Conservation (phyloP, 2,329 filamentous ascomycete genomes). For the Diatrype stigma region DNA sequence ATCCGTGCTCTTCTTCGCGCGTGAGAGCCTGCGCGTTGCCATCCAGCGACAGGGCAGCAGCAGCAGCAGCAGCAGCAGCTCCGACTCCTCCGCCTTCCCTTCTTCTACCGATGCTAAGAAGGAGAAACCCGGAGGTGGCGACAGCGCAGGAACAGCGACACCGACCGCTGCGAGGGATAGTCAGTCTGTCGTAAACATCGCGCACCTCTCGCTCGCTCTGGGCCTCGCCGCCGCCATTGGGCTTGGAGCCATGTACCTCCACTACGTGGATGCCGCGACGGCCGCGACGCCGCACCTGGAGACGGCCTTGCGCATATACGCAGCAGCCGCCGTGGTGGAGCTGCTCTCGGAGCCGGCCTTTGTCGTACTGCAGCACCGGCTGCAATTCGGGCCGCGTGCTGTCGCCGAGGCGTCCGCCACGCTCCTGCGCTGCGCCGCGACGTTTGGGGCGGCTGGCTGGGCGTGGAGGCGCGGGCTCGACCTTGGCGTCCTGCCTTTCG, state of each 20-base stretch:
- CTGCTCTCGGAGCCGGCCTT: conserved; percentile 85
- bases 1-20: conserved; percentile 88
- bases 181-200: conserved; percentile 83
- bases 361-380: conserved; percentile 76
- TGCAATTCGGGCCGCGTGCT: conserved; percentile 77
- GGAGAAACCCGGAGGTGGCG: conserved; percentile 6
- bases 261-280: conserved; percentile 41
- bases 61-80: conserved; percentile 15
- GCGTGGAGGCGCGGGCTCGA: conserved; percentile 48
- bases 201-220: conserved; percentile 71
- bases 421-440: conserved; percentile 68
- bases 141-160: not conserved
- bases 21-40: conserved; percentile 87
- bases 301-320: conserved; percentile 51
- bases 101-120: conserved; percentile 7
- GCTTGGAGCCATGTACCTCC: conserved; percentile 66
- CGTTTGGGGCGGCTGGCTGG: conserved; percentile 67
- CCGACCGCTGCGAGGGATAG: conserved; percentile 33
- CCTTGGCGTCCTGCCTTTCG: conserved; percentile 81
- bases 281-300: conserved; percentile 61
- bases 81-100: conserved; percentile 16
- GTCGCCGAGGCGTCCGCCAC: conserved; percentile 80
- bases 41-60: conserved; percentile 67
- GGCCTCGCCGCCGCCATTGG: conserved; percentile 61
- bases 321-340: conserved; percentile 61